Conservation (phyloP, 176 grass and related monocot genomes). For the Chrysopogon serrulatus region DNA sequence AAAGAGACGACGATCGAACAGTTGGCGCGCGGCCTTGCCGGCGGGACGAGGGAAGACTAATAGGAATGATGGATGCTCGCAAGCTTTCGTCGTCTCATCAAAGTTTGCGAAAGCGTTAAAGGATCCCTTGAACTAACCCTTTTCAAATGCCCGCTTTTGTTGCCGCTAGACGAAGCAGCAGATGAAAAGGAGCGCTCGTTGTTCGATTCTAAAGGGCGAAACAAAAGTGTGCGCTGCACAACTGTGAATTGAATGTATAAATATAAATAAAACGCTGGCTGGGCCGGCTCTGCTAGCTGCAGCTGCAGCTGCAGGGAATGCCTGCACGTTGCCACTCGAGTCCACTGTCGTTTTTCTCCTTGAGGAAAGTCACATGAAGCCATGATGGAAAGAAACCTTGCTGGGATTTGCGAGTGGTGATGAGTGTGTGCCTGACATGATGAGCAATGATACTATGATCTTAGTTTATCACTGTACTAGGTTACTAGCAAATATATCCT, state of each 20-base stretch:
- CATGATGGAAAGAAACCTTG: conserved; percentile 6
- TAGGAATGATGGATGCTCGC: conserved; percentile 15
- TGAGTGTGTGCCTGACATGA: conserved; percentile 23
- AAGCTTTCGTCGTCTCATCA: conserved; percentile 20
- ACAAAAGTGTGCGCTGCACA: not conserved
- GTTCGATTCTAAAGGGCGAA: not conserved
- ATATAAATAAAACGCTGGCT: not conserved
- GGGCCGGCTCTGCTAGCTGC: not conserved
- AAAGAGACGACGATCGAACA: conserved; percentile 17
- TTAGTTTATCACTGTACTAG: not conserved
- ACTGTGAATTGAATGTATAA: no score
- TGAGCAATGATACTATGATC: not conserved
- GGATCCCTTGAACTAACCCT: conserved; percentile 7
- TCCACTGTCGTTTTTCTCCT: conserved; percentile 15
- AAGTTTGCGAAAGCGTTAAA: conserved; percentile 44
- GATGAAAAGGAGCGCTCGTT: conserved; percentile 34
- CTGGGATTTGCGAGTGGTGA: not conserved
- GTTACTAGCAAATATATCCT: not conserved
- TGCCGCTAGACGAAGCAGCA: not conserved
- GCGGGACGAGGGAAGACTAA: not conserved
- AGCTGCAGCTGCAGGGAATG: not conserved
- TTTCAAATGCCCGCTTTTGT: conserved; percentile 29
- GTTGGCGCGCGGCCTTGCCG: conserved; percentile 26
- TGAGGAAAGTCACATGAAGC: conserved; percentile 17
- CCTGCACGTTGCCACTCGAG: conserved; percentile 2